phyloP scores from a whole-genome alignment of 768 basidiomycete genomes.

The Termitomyces bulborhizus region DNA sequence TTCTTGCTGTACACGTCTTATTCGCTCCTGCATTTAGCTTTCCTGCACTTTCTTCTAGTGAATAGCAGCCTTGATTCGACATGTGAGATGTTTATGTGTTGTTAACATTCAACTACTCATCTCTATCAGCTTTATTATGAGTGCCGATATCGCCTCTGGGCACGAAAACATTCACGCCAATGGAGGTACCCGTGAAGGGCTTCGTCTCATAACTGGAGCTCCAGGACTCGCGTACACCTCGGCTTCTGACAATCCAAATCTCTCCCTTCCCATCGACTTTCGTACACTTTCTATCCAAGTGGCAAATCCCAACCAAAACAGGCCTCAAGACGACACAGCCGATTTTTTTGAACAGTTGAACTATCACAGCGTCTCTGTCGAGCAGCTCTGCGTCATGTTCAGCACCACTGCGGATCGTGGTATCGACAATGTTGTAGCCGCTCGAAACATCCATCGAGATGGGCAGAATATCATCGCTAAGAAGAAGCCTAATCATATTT shows the following conservation, averaged over 20 bases:
- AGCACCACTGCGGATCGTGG: slow-evolving; percentile 7
- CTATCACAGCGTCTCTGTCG: slow-evolving; percentile 8
- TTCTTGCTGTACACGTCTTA: not conserved
- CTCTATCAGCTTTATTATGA: not conserved
- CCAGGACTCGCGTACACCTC: not conserved
- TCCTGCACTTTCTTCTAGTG: not conserved
- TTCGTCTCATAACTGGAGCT: not conserved
- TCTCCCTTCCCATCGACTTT: slow-evolving; percentile 14
- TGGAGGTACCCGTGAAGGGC: not conserved
- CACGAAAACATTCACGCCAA: not conserved
- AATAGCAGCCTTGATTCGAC: too few relatives aligned
- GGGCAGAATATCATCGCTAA: slow-evolving; percentile 13
- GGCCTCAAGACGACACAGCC: slow-evolving; percentile 6
- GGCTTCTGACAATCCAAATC: not conserved
- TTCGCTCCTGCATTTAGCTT: not conserved
- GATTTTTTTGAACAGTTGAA: slow-evolving; percentile 13
- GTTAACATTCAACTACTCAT: not conserved
- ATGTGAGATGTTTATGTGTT: not conserved
- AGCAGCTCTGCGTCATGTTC: slow-evolving; percentile 12
- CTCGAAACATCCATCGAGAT: slow-evolving; percentile 13
- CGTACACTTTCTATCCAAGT: slow-evolving; percentile 17
- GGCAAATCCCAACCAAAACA: not conserved
- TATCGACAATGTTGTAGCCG: slow-evolving; percentile 8
- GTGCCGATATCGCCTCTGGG: not conserved
- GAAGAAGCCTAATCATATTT: slow-evolving; percentile 11